Evolutionary conservation across 352 stramenopile genomes (phyloP), one percentile per base, ranked within the genome.

Genomic region (Phytophthora constricta): DNA sequence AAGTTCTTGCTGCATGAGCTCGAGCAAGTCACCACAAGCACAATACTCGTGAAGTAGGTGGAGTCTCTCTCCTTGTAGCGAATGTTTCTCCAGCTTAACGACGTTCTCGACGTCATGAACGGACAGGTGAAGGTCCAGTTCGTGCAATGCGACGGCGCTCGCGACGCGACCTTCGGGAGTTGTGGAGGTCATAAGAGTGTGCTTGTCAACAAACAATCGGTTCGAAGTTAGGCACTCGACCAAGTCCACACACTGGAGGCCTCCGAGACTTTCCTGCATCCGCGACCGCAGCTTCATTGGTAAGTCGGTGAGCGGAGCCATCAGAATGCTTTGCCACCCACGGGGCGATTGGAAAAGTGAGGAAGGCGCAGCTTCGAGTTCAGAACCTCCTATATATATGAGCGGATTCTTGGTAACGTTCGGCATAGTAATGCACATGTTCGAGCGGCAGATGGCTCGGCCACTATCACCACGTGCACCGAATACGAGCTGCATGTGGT

Each of bases 21-120:
- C 57, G 39, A 92, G 79, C 26, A 93, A 64, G 37, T 95, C 87
- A 16, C 85, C 87, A 10, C 72, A 65, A 2, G 67, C 68, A 56
- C 85, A 95, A 65, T 89, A 81, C 64, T 93, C 83, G n/a, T 89
- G 68, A 8, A 90, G 27, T 17, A 90, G 33, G 26, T 92, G 86
- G 19, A 93, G 76, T 17, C 79, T 71, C 39, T 87, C 76, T 45
- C 68, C 75, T 31, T 87, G 64, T 5, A 93, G 70, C 5, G 31
- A 68, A 63, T 89, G 83, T 8, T 61, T 63, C 33, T 79, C 62
- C 22, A 92, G 65, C 33, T 70, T 77, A 20, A 89, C 78, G n/a
- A 93, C 65, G 54, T 87, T 78, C 23, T 58, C 41, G 3, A 37
- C 39, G 42, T 67, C 45, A 22, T 39, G 54, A 60, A 93, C 46